Base-by-base conservation (phyloP, 225 moss, liverwort and hornwort species). In the Sphagnum contortum region DNA sequence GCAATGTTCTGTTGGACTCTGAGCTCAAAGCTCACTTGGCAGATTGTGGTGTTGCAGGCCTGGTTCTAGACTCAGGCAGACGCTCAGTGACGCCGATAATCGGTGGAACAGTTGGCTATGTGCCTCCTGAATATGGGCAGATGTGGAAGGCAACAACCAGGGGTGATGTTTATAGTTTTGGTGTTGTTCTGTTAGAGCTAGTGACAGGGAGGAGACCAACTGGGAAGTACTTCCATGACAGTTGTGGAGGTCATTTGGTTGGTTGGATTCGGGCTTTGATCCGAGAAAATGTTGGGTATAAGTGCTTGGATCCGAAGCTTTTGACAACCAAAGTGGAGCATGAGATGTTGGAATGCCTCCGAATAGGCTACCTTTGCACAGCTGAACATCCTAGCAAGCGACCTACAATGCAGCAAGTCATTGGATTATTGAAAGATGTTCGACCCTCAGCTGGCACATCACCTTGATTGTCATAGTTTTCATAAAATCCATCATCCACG, bases 91-190 rank as follows among this genome's bases (percentile, higher is more conserved):
- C 77, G 8, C 75, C 81, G 10, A 66, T 76, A 51, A 79, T 84
- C 61, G 88, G 88, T 50, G 90, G 93, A 68, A 82, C 84, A 10
- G 55, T 86, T 60, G 94, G 94, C 7, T 91, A 89, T 29, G 68
- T 88, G 7, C 94, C 94, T 48, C 94, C 94, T 0, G 94, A 91
- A 60, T 94, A 89, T 48, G 88, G 80, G 3, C 87, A 89, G 69
- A 75, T 85, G 47, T 91, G 87, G 80, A 83, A 75, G 60, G 77
- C 82, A 8, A 91, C 87, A 3, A 65, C 89, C 44, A 83, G 91
- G n/a, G 91, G 89, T 2, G 94, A 94, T 45, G 89, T 94, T n/a
- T 94, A 89, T 76, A 88, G 89, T 12, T 91, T 91, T 3, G 94
- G 94, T 8, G 84, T 91, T 1, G 91, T 94, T 12, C 62, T 94